phyloP scores from a whole-genome alignment of 73 alveolate genomes.

The Symbiodinium pilosum region DNA sequence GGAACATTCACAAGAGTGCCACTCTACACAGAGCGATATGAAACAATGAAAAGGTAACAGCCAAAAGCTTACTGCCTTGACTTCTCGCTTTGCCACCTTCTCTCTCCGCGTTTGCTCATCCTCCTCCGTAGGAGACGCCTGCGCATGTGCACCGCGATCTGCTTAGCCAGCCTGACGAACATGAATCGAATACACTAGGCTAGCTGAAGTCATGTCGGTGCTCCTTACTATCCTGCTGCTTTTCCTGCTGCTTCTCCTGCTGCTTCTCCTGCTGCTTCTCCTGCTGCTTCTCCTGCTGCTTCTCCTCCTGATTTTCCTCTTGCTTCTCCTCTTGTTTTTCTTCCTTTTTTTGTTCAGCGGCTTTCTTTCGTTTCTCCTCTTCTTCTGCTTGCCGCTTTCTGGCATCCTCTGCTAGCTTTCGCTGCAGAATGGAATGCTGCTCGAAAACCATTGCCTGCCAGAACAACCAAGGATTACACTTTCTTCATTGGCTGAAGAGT shows the following conservation, averaged over 20 bases:
- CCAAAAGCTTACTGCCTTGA: constrained; percentile 20
- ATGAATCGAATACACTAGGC: no score
- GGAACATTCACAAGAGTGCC: no score
- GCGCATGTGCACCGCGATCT: no score
- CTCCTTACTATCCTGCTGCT: no score
- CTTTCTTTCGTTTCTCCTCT: constrained; percentile 32
- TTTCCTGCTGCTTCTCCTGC: no score
- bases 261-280: no score
- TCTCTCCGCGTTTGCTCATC: constrained; percentile 49
- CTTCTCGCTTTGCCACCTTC: constrained; percentile 31
- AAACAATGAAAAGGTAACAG: no score
- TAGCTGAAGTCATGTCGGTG: no score
- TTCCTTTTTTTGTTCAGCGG: background rate
- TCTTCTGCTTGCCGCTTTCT: constrained; percentile 22
- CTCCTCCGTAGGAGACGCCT: background rate
- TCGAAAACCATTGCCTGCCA: constrained; percentile 63
- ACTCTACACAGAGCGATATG: no score
- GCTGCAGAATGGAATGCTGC: constrained; percentile 76
- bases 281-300: no score
- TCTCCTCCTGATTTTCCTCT: background rate
- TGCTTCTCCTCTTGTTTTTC: background rate
- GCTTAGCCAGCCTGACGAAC: no score
- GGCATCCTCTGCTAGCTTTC: constrained; percentile 86
- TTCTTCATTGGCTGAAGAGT: background rate
- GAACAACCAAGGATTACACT: background rate